These are phyloP conservation scores for Aspergillus viridinutans DNA, from an alignment of 2,329 filamentous ascomycete genomes.

Conservation along the genomic window DNA sequence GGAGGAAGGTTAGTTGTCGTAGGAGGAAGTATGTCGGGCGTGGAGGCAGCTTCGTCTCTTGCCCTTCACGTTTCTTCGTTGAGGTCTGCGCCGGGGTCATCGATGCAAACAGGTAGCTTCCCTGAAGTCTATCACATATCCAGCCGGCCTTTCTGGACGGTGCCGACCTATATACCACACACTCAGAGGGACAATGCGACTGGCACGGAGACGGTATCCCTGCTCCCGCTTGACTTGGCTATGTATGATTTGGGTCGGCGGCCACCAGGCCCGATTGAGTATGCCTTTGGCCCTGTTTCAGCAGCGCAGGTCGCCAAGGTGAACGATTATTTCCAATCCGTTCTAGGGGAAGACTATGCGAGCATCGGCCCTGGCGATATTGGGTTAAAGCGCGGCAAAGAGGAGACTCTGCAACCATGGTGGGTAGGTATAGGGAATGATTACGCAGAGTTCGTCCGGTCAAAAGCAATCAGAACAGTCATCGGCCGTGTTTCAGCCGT, in stretches of 20 bases:
- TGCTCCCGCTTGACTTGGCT: constrained; percentile 68
- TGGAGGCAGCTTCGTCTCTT: constrained; percentile 70
- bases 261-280: constrained; percentile 53
- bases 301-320: constrained; percentile 52
- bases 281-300: constrained; percentile 62
- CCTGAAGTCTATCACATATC: constrained; percentile 62
- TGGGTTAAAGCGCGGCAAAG: constrained; percentile 36
- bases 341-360: constrained; percentile 46
- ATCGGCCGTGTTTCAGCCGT: constrained; percentile 39
- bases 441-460: constrained; percentile 70
- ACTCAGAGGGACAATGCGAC: constrained; percentile 7
- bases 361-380: constrained; percentile 29
- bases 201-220: constrained; percentile 40
- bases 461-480: constrained; percentile 53
- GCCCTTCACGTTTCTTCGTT: constrained; percentile 67
- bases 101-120: constrained; percentile 43
- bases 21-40: constrained; percentile 78
- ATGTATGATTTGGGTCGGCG: constrained; percentile 67
- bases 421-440: constrained; percentile 67
- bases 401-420: constrained; percentile 50
- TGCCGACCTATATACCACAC: constrained; percentile 53
- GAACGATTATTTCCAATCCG: constrained; percentile 46
- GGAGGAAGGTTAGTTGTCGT: constrained; percentile 66
- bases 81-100: constrained; percentile 35
- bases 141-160: constrained; percentile 67